Percentiles rank a stretch among this genome's conserved stretches.
phyloP scores from a whole-genome alignment of 1,284 basidiomycete genomes.

The Rhizopogon parksii region DNA sequence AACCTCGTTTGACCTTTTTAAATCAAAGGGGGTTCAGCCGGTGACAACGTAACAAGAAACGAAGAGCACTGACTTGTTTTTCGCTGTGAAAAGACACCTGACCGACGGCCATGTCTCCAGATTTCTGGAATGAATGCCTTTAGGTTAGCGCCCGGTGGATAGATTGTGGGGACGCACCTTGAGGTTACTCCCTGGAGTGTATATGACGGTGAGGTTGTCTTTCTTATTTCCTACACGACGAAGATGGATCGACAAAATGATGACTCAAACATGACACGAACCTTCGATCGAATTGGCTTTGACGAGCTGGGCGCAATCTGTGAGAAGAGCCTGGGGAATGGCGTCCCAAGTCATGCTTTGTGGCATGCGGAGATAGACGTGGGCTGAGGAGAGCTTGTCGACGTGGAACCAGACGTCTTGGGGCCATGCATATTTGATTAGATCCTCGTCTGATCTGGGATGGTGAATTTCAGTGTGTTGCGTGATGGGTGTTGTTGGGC shows the following conservation, averaged over 20 bases:
- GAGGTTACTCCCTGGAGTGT: slow-evolving; percentile 85
- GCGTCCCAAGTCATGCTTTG: slow-evolving; percentile 78
- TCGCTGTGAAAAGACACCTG: slow-evolving; percentile 93
- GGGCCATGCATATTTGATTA: slow-evolving; percentile 88
- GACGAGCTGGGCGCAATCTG: slow-evolving; percentile 89
- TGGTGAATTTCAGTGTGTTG: slow-evolving; percentile 11
- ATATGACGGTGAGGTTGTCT: slow-evolving; percentile 90
- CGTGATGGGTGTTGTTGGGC: slow-evolving; percentile 23
- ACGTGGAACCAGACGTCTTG: slow-evolving; percentile 79
- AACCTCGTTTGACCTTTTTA: slow-evolving; percentile 71
- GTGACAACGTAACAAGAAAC: background rate
- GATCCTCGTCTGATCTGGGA: slow-evolving; percentile 71
- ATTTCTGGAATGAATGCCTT: slow-evolving; percentile 56
- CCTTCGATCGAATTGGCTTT: slow-evolving; percentile 98
- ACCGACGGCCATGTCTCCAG: slow-evolving; percentile 93
- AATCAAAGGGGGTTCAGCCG: background rate
- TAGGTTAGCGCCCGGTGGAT: slow-evolving; percentile 1
- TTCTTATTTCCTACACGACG: slow-evolving; percentile 81
- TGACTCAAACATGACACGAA: slow-evolving; percentile 25
- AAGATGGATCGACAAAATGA: slow-evolving; percentile 2
- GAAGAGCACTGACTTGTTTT: slow-evolving; percentile 51
- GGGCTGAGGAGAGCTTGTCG: slow-evolving; percentile 90
- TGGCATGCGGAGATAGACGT: slow-evolving; percentile 89
- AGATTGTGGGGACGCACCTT: slow-evolving; percentile 49
- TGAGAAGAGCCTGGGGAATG: slow-evolving; percentile 74